phyloP scores from a whole-genome alignment of 116 monocot species.

The Iris pallida region DNA sequence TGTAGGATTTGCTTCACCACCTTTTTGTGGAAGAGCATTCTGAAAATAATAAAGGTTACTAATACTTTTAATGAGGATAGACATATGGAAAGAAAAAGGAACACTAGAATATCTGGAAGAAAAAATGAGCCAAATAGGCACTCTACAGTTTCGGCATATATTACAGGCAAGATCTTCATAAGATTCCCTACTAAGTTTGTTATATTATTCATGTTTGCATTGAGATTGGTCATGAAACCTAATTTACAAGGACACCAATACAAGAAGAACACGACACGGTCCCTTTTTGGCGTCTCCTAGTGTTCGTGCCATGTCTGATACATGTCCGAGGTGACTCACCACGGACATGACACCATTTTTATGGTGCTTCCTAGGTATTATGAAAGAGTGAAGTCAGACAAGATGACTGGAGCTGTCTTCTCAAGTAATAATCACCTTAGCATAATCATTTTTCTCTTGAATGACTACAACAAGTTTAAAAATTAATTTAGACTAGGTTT shows the following conservation, averaged over 20 bases:
- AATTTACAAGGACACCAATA: background rate
- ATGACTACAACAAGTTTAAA: too few relatives aligned
- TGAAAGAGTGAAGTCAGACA: too few relatives aligned
- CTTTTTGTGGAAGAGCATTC: slow-evolving; percentile 51
- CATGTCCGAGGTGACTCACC: too few relatives aligned
- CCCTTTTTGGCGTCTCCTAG: too few relatives aligned
- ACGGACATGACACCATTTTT: too few relatives aligned
- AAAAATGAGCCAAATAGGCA: background rate
- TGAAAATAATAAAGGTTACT: slow-evolving; percentile 21
- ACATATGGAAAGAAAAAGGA: slow-evolving; percentile 4
- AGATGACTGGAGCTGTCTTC: too few relatives aligned
- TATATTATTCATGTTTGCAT: background rate
- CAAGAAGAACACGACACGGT: background rate
- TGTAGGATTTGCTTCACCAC: slow-evolving; percentile 65
- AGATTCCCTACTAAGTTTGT: background rate
- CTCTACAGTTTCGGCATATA: slow-evolving; percentile 2
- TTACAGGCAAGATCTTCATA: background rate
- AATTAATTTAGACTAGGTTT: too few relatives aligned
- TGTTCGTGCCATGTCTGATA: too few relatives aligned
- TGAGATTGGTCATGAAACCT: too few relatives aligned
- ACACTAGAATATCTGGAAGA: background rate
- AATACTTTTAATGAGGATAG: background rate
- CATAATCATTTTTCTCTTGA: too few relatives aligned
- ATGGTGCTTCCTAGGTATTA: too few relatives aligned
- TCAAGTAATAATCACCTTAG: too few relatives aligned